A percentile compares a stretch with the other conserved stretches of the same genome.
Conservation (phyloP, 2,329 filamentous ascomycete species). For the Colletotrichum phormii region DNA sequence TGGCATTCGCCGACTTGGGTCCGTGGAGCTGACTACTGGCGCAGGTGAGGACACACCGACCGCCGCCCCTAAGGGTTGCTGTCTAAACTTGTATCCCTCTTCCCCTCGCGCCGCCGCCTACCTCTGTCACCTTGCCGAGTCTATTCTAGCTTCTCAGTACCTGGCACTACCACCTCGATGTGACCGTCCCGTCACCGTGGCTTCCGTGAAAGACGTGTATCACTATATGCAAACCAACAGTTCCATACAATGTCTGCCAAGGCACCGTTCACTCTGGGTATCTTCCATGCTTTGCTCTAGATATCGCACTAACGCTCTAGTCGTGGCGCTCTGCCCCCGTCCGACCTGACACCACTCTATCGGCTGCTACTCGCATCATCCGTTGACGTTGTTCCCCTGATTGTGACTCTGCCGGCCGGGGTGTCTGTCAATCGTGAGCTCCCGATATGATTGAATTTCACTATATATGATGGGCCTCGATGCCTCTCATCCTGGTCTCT, state of each 20-base stretch:
- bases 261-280: not conserved
- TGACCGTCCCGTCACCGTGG: constrained; percentile 5
- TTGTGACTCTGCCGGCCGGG: not conserved
- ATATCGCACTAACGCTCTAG: constrained; percentile 12
- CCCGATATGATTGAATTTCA: constrained; percentile 14
- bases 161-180: constrained; percentile 1
- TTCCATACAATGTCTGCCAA: not conserved
- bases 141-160: not conserved
- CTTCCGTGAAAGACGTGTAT: not conserved
- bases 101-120: constrained; percentile 15
- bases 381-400: not conserved
- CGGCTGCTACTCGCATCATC: constrained; percentile 11
- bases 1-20: not conserved
- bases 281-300: constrained; percentile 23
- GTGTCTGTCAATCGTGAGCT: constrained; percentile 3
- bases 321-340: constrained; percentile 11
- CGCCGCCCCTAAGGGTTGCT: not conserved
- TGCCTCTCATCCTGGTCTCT: constrained; percentile 1
- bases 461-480: constrained; percentile 31
- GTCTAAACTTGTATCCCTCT: constrained; percentile 6
- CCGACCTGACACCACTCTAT: constrained; percentile 26
- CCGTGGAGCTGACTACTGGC: not conserved
- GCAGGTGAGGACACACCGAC: constrained; percentile 7
- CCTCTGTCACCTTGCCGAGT: not conserved
- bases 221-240: not conserved